Evolutionary conservation across 2,329 filamentous ascomycete species (phyloP), one percentile per base, ranked within the genome.

Genomic region (Lachnellula hyalina): DNA sequence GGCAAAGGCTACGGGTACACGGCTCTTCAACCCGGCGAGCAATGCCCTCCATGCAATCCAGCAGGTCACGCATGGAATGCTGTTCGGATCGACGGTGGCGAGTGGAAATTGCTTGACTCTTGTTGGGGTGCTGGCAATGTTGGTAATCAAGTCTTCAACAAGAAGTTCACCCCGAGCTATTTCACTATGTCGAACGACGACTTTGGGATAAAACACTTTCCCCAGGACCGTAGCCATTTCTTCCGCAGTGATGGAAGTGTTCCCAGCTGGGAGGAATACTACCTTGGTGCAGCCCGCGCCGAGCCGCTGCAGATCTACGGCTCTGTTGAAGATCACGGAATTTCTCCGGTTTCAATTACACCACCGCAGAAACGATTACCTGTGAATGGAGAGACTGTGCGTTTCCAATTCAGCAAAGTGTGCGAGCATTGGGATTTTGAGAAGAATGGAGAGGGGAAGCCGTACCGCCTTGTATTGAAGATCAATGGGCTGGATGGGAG

Each of bases 61-160:
- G 77, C 73, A 5, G 81, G 82, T 1, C 93, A 97, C 71, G 93
- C 94, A 0, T 96, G 94, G 94, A 96, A 96, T 66, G 92, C 89
- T 0, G 90, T 96, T 6, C 81, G 84, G 50, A 90, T 97, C 55
- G 93, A 97, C 64, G 82, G 85, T 25, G 90, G 89, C 2, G 82
- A 84, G 61, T 97, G 93, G 93, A 96, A 96, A 72, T 79, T 97
- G 1, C 74, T 97, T 48, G 94, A 99, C 66, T 73, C 87, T 0
- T 97, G 93, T 68, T 99, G 94, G 94, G 94, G 94, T 40, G 90
- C 93, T 0, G 93, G 93, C 2, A 76, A 82, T 58, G 72, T 96
- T 8, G 72, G 77, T 44, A 75, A 65, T 36, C 58, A 70, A 66
- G 71, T 75, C 1, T 96, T 91, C 72, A 80, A 80, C 44, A 80